Evolutionary conservation across 1,284 basidiomycete genomes (phyloP).

Genomic region (Cryptococcus deneoformans): DNA sequence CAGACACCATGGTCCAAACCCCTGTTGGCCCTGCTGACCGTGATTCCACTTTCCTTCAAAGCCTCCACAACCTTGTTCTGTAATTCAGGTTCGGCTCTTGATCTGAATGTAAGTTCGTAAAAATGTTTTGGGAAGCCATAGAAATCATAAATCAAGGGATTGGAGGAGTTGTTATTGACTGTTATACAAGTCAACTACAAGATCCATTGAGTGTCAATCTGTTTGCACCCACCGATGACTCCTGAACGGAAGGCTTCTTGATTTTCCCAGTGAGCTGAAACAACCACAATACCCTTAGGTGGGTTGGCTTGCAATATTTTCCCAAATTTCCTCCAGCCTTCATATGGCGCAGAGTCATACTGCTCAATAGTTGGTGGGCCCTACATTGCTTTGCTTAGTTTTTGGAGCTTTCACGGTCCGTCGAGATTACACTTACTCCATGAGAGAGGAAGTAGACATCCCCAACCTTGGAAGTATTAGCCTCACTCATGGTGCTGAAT

Average conservation of each 20-base stretch:
- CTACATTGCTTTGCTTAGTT: background rate
- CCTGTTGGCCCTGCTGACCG: constrained; percentile 27
- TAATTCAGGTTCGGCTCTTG: constrained; percentile 30
- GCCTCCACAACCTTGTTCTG: constrained; percentile 27
- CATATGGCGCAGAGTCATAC: constrained; percentile 41
- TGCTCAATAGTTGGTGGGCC: constrained; percentile 53
- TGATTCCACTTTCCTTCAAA: constrained; percentile 31
- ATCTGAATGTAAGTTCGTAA: constrained; percentile 48
- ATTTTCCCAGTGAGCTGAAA: constrained; percentile 54
- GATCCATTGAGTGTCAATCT: background rate
- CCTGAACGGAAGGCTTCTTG: constrained; percentile 1
- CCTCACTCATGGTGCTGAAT: background rate
- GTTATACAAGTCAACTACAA: background rate
- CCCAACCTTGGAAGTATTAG: constrained; percentile 15
- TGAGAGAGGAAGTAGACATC: constrained; percentile 47
- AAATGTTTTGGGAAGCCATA: constrained; percentile 50
- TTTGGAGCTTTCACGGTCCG: background rate
- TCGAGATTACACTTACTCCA: constrained; percentile 24
- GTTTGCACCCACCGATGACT: constrained; percentile 29
- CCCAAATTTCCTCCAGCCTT: constrained; percentile 49
- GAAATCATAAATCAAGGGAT: constrained; percentile 53
- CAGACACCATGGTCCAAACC: constrained; percentile 54
- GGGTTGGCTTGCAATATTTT: constrained; percentile 34
- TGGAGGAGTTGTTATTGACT: constrained; percentile 45
- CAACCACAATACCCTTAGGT: constrained; percentile 46